Percentiles rank a stretch among this genome's conserved stretches.
phyloP scores from a whole-genome alignment of 371 early-diverging fungal genomes.

The Zopfochytrium polystomum region DNA sequence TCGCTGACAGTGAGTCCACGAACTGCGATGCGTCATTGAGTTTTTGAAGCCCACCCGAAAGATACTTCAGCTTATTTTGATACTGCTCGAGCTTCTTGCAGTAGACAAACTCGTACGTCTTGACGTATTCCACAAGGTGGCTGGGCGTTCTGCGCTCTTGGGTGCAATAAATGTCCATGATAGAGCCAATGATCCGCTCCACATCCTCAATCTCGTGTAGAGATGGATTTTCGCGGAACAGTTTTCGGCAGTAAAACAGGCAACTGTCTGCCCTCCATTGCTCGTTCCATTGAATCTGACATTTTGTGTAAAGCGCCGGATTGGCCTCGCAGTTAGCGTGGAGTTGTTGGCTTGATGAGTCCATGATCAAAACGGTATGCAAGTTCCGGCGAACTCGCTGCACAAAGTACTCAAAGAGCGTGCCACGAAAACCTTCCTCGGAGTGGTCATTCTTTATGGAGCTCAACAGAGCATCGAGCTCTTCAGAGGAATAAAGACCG shows the following conservation, averaged over 20 bases:
- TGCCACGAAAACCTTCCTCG: conserved; percentile 47
- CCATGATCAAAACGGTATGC: conserved; percentile 48
- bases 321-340: conserved; percentile 44
- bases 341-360: conserved; percentile 35
- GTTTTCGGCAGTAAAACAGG: conserved; percentile 17
- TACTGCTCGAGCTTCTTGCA: conserved; percentile 25
- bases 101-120: conserved; percentile 42
- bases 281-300: conserved; percentile 47
- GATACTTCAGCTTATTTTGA: conserved; percentile 42
- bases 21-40: conserved; percentile 46
- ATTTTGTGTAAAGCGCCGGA: conserved; percentile 49
- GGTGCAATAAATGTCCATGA: conserved; percentile 36
- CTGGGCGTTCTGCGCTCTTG: conserved; percentile 30
- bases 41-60: conserved; percentile 46
- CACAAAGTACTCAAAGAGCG: conserved; percentile 49
- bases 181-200: conserved; percentile 24
- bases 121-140: conserved; percentile 34
- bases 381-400: conserved; percentile 39
- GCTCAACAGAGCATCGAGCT: conserved; percentile 40
- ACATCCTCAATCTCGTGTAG: conserved; percentile 23
- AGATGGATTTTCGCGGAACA: conserved; percentile 15
- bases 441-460: conserved; percentile 42
- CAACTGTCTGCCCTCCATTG: conserved; percentile 42
- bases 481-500: conserved; percentile 48
- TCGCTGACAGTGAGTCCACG: conserved; percentile 48